Base-by-base conservation (phyloP, 2,329 filamentous ascomycete genomes). In the Aureobasidium sp. region DNA sequence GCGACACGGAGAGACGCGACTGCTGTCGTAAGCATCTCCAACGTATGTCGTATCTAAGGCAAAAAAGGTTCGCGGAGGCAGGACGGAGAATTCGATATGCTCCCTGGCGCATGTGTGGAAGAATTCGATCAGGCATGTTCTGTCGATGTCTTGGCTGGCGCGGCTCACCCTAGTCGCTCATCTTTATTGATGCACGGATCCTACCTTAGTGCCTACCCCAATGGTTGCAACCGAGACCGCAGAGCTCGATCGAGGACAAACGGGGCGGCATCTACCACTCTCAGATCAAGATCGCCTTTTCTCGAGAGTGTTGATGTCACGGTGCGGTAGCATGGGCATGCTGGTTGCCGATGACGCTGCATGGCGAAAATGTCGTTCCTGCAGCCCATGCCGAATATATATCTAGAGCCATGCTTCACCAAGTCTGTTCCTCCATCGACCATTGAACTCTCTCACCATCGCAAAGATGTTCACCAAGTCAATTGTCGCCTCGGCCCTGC, bases 401-500 rank as follows among this genome's bases (percentile, higher is more conserved):
- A 62, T 48, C 8, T 56, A 20, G 45, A 57, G 37, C 51, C 3
- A 27, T 44, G 52, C 9, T 42, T 36, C 25, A 11, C 15, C 12
- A 3, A 3, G 15, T 22, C 22, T 31, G 14, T 14, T 48, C 12
- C 5, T 25, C 36, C 60, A 62, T 56, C 51, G 37, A 56, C 42
- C 52, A 42, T 36, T 25, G 25, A 20, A 55, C 25, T 25, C 31
- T 48, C 41, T 27, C 29, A 56, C 15, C 49, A 22, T 34, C 20
- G 12, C n/a, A 60, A 66, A 63, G 58, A 68, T 68, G 67, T 64
- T 64, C 56, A 49, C 61, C 65, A 67, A 64, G 63, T 64, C 60
- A n/a, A 48, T 65, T 34, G 25, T 67, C 27, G 61, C 64, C 55
- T 52, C 62, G 39, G 64, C 65, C 22, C 63, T 68, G 52, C 62